Evolutionary conservation across 208 protist genomes (phyloP).

Genomic region (Plasmodiophora brassicae): DNA sequence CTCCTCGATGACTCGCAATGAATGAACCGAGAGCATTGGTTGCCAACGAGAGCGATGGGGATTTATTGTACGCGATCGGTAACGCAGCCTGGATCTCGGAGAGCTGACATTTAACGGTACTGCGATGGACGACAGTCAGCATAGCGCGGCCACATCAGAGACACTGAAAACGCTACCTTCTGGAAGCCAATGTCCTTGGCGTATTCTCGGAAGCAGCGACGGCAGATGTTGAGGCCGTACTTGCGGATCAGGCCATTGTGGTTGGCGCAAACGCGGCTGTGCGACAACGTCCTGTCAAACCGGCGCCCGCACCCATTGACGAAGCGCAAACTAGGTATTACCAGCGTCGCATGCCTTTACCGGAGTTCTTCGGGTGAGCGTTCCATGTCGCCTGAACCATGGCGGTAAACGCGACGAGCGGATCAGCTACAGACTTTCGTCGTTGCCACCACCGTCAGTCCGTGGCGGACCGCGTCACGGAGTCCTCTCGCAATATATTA

Average conservation of each 20-base stretch:
- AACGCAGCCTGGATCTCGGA: too few relatives aligned
- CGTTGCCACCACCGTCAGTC: neutral
- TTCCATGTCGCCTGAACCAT: constrained; percentile 40
- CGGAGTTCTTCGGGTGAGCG: constrained; percentile 35
- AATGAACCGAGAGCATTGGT: too few relatives aligned
- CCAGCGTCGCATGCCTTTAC: constrained; percentile 32
- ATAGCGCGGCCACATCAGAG: too few relatives aligned
- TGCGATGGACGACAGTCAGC: too few relatives aligned
- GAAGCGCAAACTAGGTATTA: neutral
- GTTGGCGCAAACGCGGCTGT: constrained; percentile 71
- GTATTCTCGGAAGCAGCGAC: constrained; percentile 80
- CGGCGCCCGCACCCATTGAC: neutral
- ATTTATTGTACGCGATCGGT: too few relatives aligned
- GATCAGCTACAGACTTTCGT: neutral
- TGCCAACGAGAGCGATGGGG: too few relatives aligned
- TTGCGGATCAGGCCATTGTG: constrained; percentile 81
- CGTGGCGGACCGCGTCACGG: neutral
- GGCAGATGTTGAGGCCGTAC: constrained; percentile 80
- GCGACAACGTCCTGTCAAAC: too few relatives aligned
- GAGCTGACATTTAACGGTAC: too few relatives aligned
- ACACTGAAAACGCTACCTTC: too few relatives aligned
- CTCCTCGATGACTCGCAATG: too few relatives aligned
- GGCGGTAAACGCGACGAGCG: neutral
- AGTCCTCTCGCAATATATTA: neutral
- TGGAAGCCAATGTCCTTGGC: constrained; percentile 76